Conservation (phyloP, 768 basidiomycete genomes). For the Leccinum disarticulatum region DNA sequence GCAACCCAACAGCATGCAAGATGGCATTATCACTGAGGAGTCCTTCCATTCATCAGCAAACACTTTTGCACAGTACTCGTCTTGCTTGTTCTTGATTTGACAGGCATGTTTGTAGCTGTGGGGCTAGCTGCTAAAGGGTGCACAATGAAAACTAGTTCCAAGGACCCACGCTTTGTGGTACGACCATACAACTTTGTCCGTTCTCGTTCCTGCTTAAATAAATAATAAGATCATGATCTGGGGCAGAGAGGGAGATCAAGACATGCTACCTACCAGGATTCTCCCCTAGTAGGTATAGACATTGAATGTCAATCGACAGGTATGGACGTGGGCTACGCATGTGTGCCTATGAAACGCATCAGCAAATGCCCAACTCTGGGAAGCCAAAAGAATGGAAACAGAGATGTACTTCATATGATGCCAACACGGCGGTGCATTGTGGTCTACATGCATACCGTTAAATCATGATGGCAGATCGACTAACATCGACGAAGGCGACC, state of each 20-base stretch:
- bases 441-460: constrained; percentile 35
- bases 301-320: background rate
- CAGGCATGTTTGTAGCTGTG: constrained; percentile 60
- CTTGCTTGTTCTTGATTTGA: constrained; percentile 65
- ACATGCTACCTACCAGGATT: constrained; percentile 44
- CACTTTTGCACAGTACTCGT: constrained; percentile 59
- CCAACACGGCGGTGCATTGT: constrained; percentile 49
- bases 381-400: background rate
- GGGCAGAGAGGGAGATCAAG: background rate
- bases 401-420: constrained; percentile 70
- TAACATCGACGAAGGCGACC: constrained; percentile 65
- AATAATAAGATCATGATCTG: constrained; percentile 13
- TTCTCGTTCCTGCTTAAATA: constrained; percentile 47
- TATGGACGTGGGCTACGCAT: constrained; percentile 20
- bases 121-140: background rate
- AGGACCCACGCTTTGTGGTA: constrained; percentile 55
- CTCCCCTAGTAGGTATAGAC: constrained; percentile 44
- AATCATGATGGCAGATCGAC: constrained; percentile 70
- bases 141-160: background rate
- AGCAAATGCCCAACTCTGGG: constrained; percentile 1
- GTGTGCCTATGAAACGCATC: constrained; percentile 51
- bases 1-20: too few relatives aligned
- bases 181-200: constrained; percentile 65
- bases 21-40: too few relatives aligned
- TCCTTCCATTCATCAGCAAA: constrained; percentile 44